phyloP scores from a whole-genome alignment of 1,284 basidiomycete species.

The Rhodofomes roseus region DNA sequence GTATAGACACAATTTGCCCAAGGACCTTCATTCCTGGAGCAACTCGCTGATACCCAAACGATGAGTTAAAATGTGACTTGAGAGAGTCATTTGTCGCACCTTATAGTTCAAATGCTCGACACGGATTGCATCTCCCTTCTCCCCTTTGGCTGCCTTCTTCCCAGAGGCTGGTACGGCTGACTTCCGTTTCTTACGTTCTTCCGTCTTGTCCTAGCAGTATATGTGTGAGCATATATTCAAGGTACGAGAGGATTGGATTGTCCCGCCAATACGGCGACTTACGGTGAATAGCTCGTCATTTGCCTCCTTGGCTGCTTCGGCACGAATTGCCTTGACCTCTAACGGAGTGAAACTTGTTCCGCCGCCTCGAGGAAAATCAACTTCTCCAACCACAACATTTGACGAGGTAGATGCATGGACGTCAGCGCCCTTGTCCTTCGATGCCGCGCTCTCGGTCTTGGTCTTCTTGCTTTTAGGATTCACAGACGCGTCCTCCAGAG shows the following conservation, averaged over 20 bases:
- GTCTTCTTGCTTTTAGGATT: conserved; percentile 54
- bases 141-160: conserved; percentile 28
- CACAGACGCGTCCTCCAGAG: conserved; percentile 48
- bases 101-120: conserved; percentile 96
- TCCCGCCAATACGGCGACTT: not conserved
- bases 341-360: conserved; percentile 81
- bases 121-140: conserved; percentile 50
- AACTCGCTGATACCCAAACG: conserved; percentile 61
- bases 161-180: conserved; percentile 42
- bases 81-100: too few species aligned
- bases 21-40: conserved; percentile 84
- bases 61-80: not conserved
- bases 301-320: conserved; percentile 84
- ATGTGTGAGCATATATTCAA: not conserved
- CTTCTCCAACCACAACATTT: conserved; percentile 62
- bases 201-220: conserved; percentile 27
- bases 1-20: conserved; percentile 82
- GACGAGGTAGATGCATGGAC: conserved; percentile 29
- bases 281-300: conserved; percentile 68
- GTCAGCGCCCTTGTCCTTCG: conserved; percentile 22
- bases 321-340: conserved; percentile 85
- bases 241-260: not conserved
- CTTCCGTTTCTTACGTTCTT: conserved; percentile 50
- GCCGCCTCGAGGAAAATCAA: conserved; percentile 94
- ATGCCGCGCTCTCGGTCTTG: conserved; percentile 32